These are phyloP conservation scores for Inga oerstediana DNA, from an alignment of 306 rosid species.

Conservation along the genomic window DNA sequence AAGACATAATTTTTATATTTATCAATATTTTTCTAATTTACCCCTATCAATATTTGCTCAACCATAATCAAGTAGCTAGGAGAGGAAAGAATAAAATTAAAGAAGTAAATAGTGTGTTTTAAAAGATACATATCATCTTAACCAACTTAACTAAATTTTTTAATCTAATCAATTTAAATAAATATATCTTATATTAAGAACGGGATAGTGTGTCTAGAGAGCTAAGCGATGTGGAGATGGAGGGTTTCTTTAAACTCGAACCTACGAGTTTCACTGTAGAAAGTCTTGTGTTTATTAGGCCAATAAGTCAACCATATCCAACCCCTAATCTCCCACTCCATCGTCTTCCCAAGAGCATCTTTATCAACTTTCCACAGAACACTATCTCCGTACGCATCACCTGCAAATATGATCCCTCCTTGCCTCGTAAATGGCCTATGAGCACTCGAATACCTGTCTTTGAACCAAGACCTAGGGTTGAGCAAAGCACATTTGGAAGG, in stretches of 20 bases:
- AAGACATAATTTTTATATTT: no score
- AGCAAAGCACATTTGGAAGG: constrained; percentile 73
- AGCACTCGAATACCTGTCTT: constrained; percentile 76
- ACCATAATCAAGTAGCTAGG: no score
- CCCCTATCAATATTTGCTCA: no score
- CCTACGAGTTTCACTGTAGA: constrained; percentile 75
- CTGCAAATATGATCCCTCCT: constrained; percentile 87
- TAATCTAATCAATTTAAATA: no score
- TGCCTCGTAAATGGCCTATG: constrained; percentile 82
- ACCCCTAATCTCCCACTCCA: constrained; percentile 94
- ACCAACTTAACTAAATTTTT: no score
- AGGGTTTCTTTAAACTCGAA: constrained; percentile 75
- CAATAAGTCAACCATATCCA: constrained; percentile 93
- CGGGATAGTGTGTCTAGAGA: not conserved
- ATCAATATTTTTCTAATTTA: no score
- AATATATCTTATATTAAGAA: no score
- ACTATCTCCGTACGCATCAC: constrained; percentile 82
- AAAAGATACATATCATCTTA: no score
- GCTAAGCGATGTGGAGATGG: constrained; percentile 54
- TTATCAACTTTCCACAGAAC: constrained; percentile 85
- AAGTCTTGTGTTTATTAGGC: constrained; percentile 81
- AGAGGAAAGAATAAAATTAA: no score
- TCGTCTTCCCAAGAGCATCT: constrained; percentile 58
- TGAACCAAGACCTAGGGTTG: constrained; percentile 85
- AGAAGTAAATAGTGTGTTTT: no score